Conservation (phyloP, 2,329 filamentous ascomycete genomes). For the Xylaria sp. region DNA sequence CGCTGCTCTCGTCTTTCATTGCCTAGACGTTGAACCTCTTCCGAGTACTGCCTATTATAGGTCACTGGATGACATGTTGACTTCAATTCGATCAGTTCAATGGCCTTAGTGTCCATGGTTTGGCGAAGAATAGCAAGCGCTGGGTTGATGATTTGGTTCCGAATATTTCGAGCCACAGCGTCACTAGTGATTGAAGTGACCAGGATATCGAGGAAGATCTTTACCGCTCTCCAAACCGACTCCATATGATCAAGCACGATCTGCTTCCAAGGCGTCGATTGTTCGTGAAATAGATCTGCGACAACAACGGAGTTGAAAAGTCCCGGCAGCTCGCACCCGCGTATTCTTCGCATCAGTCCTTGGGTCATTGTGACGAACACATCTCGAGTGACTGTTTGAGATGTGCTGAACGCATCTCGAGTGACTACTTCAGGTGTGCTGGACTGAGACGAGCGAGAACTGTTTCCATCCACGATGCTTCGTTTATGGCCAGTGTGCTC, state of each 20-base stretch:
- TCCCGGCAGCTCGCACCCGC: constrained; percentile 54
- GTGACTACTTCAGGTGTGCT: neutral
- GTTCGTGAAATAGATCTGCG: constrained; percentile 53
- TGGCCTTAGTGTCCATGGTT: constrained; percentile 31
- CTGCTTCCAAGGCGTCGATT: constrained; percentile 49
- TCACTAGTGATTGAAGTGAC: constrained; percentile 30
- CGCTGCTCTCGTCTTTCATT: neutral
- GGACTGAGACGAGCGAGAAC: no score
- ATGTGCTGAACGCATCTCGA: neutral
- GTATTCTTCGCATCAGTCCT: constrained; percentile 36
- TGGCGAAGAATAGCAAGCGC: constrained; percentile 18
- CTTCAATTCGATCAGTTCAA: constrained; percentile 42
- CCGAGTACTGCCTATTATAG: constrained; percentile 44
- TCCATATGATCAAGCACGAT: constrained; percentile 45
- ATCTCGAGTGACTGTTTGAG: constrained; percentile 27
- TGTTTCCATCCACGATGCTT: no score
- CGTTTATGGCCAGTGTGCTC: neutral
- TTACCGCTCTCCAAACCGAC: constrained; percentile 40
- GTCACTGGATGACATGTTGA: constrained; percentile 46
- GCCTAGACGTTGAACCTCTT: constrained; percentile 13
- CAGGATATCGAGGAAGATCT: constrained; percentile 44
- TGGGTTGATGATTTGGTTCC: constrained; percentile 34
- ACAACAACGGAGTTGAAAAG: constrained; percentile 57
- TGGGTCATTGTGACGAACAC: constrained; percentile 39
- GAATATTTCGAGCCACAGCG: constrained; percentile 31